These are phyloP conservation scores for Litsea cubeba DNA, from an alignment of 164 flowering plant genomes.

Conservation along the genomic window DNA sequence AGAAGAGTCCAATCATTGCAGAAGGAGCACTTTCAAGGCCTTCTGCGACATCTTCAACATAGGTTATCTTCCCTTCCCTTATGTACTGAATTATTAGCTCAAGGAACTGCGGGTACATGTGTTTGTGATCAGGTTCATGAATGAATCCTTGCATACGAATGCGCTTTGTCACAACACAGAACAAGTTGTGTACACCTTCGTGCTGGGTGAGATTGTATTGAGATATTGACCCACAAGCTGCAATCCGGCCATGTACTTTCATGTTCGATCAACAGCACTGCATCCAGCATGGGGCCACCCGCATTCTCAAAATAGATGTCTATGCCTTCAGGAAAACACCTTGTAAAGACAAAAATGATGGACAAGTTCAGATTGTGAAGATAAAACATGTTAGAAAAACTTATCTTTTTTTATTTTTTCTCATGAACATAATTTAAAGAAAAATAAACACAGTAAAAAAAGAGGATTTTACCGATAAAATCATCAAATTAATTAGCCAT, in stretches of 20 bases:
- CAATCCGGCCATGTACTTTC: conserved; percentile 46
- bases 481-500: too few species aligned
- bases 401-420: not conserved
- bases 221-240: conserved; percentile 59
- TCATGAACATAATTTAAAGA: not conserved
- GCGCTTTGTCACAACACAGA: conserved; percentile 25
- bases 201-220: conserved; percentile 32
- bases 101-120: conserved; percentile 31
- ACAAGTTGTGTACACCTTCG: conserved; percentile 38
- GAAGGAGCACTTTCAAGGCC: conserved; percentile 30
- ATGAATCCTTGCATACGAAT: conserved; percentile 43
- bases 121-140: conserved; percentile 25
- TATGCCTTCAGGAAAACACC: conserved; percentile 52
- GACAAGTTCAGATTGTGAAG: not conserved
- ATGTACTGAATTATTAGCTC: conserved; percentile 7
- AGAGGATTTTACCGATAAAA: too few species aligned
- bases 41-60: conserved; percentile 24
- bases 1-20: conserved; percentile 30
- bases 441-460: not conserved
- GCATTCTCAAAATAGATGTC: conserved; percentile 66
- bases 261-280: conserved; percentile 53
- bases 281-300: conserved; percentile 64
- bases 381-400: not conserved
- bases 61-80: conserved; percentile 18
- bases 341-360: not conserved